Conservation (phyloP, 768 basidiomycete genomes). For the Tricholoma flavovirens region DNA sequence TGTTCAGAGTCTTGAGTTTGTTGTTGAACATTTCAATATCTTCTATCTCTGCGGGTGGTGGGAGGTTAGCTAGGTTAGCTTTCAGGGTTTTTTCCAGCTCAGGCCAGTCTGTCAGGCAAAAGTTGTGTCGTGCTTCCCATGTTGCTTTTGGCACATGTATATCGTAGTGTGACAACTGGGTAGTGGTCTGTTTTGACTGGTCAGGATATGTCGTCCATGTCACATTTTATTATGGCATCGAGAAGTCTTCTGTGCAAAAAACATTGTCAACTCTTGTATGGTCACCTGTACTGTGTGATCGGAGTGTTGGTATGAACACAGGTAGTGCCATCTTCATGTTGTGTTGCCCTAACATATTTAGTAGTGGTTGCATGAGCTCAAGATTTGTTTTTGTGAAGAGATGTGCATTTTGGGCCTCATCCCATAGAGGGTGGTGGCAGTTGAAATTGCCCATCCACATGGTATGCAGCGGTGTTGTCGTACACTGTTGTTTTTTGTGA, state of each 20-base stretch:
- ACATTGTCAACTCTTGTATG: slow-evolving; percentile 27
- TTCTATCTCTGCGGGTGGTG: not conserved
- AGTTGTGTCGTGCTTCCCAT: not conserved
- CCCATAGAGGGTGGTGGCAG: too few relatives aligned
- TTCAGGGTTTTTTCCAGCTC: not conserved
- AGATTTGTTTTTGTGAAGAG: not conserved
- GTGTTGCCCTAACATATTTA: not conserved
- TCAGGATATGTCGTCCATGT: not conserved
- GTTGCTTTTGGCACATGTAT: not conserved
- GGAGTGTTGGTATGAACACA: slow-evolving; percentile 19
- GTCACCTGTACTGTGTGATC: slow-evolving; percentile 13
- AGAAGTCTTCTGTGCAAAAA: slow-evolving; percentile 15
- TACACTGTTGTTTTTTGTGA: too few relatives aligned
- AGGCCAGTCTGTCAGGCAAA: not conserved
- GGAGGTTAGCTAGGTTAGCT: not conserved
- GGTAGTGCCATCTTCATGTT: slow-evolving; percentile 21
- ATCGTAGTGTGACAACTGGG: not conserved
- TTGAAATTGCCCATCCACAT: too few relatives aligned
- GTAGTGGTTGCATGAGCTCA: not conserved
- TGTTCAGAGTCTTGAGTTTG: not conserved
- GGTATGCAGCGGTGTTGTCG: too few relatives aligned
- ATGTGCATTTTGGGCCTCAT: too few relatives aligned
- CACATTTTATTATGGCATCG: slow-evolving; percentile 13
- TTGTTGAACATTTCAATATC: not conserved
- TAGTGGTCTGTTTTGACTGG: not conserved